phyloP scores from a whole-genome alignment of 768 basidiomycete genomes.

The Leccinum aurantiacum region DNA sequence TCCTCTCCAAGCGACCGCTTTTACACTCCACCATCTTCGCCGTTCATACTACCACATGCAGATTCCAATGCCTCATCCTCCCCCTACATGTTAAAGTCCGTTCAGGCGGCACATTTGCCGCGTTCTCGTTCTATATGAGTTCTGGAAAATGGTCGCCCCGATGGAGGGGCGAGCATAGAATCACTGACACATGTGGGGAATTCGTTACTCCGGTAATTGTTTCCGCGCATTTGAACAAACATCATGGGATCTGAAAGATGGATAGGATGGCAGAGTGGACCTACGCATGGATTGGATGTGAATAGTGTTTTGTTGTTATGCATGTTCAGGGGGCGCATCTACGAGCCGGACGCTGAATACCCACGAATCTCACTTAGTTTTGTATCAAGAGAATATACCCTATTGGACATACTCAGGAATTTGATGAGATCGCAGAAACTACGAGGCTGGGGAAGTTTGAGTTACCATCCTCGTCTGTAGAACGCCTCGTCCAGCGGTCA shows the following conservation, averaged over 20 bases:
- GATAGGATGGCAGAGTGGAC: too few relatives aligned
- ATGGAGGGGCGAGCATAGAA: background rate
- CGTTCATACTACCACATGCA: background rate
- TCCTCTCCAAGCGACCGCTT: background rate
- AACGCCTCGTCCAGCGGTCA: too few relatives aligned
- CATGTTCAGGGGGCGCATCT: background rate
- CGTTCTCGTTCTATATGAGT: background rate
- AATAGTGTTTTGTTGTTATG: background rate
- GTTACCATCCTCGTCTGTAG: background rate
- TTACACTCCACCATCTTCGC: background rate
- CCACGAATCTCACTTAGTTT: too few relatives aligned
- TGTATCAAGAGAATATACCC: background rate
- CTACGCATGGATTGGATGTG: background rate
- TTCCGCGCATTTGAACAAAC: background rate
- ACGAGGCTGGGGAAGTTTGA: too few relatives aligned
- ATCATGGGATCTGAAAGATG: background rate
- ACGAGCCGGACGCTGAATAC: too few relatives aligned
- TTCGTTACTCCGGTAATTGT: background rate
- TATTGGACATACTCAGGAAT: too few relatives aligned
- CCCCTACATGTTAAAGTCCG: background rate
- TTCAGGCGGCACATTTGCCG: background rate
- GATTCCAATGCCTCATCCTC: background rate
- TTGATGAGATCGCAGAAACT: too few relatives aligned
- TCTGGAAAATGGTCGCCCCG: background rate
- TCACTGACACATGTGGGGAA: background rate